Base-by-base conservation (phyloP, 176 grass and related monocot genomes). In the Juncus effusus region DNA sequence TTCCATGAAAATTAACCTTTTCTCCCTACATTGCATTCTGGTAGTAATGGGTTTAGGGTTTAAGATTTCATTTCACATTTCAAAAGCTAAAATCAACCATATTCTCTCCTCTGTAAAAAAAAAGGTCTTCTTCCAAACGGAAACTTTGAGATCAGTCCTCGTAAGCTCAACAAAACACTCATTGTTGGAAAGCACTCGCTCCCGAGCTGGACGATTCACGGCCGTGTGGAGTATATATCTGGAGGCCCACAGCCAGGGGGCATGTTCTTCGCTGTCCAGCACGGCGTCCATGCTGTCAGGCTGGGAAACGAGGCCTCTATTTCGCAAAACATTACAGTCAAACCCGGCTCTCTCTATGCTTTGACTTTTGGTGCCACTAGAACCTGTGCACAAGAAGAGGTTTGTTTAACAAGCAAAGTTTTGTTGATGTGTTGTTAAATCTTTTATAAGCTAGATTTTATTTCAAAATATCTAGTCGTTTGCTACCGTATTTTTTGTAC, bases 331-430 rank as follows among this genome's bases (percentile, higher is more conserved):
- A 75, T 99, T 3, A 82, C 80, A 36, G 94, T 93, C 28, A 84
- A 78, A 5, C 94, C 94, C 0, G 88, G 94, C 11, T 11, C 88
- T 16, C 73, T 90, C n/a, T 99, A 99, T 77, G 77, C 94, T 35
- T 75, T 99, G 60, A 99, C 94, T 5, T 99, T 99, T 77, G 75
- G 88, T 36, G 88, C 94, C 14, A 99, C 94, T 50, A 75, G 94
- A 63, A 99, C 94, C 9, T 99, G 94, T 70, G 88, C 94, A 16
- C 88, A 93, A 80, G 88, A 99, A 78, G 94, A 99, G 85, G 68
- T 72, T 38, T 42, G 38, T 71, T 52, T 35, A 41, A 67, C 71
- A 67, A 70, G 67, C 47, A 61, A 56, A 51, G 76, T 79, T 16
- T 16, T 45, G n/a, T 47, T 47, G 6, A 47, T 47, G 44, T 47